Conservation (phyloP, 2,329 filamentous ascomycete species). For the Chrysosphaeria jannelii region DNA sequence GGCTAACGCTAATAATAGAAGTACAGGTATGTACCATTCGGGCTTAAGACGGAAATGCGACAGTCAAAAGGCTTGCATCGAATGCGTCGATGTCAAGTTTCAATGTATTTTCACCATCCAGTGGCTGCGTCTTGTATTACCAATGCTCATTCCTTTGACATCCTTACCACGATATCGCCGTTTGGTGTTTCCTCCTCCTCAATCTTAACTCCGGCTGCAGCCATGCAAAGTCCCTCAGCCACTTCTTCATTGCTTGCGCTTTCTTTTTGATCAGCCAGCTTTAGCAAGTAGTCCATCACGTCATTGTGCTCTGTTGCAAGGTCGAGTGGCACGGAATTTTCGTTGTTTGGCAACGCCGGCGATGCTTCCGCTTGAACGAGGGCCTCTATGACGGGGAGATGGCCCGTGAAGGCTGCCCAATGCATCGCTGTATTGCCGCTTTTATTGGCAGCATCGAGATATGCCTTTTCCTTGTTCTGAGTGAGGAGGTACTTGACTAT, state of each 20-base stretch:
- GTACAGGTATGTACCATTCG: too few species aligned
- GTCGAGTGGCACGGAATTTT: slow-evolving; percentile 55
- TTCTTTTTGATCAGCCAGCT: slow-evolving; percentile 13
- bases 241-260: slow-evolving; percentile 1
- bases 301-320: slow-evolving; percentile 39
- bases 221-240: background rate
- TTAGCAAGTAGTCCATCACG: slow-evolving; percentile 29
- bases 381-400: slow-evolving; percentile 48
- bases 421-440: slow-evolving; percentile 79
- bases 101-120: too few species aligned
- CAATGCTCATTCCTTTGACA: too few species aligned
- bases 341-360: slow-evolving; percentile 48
- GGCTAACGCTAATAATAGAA: too few species aligned
- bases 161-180: too few species aligned
- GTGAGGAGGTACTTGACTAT: background rate
- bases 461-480: slow-evolving; percentile 8
- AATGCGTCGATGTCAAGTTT: too few species aligned
- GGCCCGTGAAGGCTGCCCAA: slow-evolving; percentile 78
- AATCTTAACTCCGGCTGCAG: too few species aligned
- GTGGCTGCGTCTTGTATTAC: too few species aligned
- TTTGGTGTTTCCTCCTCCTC: too few species aligned
- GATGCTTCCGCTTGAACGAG: slow-evolving; percentile 57
- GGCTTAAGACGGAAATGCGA: too few species aligned
- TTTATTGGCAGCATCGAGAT: slow-evolving; percentile 40
- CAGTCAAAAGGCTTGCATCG: too few species aligned